A percentile compares a stretch with the other conserved stretches of the same genome.
Evolutionary conservation across 1,284 basidiomycete species (phyloP).

Genomic region (Anthracocystis setariae): DNA sequence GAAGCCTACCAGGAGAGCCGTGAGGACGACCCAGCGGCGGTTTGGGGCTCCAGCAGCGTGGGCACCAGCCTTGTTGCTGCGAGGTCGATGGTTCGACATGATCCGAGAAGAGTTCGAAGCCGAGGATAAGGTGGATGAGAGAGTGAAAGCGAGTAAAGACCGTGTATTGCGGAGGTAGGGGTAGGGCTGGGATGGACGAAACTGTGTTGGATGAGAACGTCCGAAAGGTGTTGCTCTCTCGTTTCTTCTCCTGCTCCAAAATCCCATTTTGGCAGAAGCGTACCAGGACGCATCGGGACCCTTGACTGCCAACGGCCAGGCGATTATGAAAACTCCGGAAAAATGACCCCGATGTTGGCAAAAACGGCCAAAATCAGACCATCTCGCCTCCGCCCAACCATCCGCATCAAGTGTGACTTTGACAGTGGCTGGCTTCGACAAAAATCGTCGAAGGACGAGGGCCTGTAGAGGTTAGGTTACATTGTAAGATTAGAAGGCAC

Average conservation of each 20-base stretch:
- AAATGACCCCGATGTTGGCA: slow-evolving; percentile 9
- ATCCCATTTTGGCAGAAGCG: background rate
- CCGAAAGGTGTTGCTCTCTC: slow-evolving; percentile 7
- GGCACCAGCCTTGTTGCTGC: slow-evolving; percentile 15
- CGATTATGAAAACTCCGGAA: background rate
- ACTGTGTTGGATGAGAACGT: background rate
- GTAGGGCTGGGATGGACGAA: background rate
- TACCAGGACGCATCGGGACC: background rate
- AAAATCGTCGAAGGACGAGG: no score
- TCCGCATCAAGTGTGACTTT: background rate
- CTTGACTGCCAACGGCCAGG: background rate
- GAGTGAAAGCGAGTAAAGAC: slow-evolving; percentile 22
- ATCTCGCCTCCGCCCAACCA: slow-evolving; percentile 8
- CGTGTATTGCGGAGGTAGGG: slow-evolving; percentile 11
- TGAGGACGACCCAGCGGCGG: slow-evolving; percentile 28
- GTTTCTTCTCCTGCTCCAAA: slow-evolving; percentile 1
- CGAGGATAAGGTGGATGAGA: background rate
- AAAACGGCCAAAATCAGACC: slow-evolving; percentile 19
- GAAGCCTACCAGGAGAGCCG: slow-evolving; percentile 32
- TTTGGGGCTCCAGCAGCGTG: slow-evolving; percentile 8
- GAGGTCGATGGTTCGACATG: slow-evolving; percentile 41
- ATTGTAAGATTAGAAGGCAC: no score
- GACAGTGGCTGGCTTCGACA: background rate
- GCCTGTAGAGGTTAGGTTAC: no score
- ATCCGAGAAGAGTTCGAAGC: background rate